Base-by-base conservation (phyloP, 768 basidiomycete species). In the Mycena polygramma region DNA sequence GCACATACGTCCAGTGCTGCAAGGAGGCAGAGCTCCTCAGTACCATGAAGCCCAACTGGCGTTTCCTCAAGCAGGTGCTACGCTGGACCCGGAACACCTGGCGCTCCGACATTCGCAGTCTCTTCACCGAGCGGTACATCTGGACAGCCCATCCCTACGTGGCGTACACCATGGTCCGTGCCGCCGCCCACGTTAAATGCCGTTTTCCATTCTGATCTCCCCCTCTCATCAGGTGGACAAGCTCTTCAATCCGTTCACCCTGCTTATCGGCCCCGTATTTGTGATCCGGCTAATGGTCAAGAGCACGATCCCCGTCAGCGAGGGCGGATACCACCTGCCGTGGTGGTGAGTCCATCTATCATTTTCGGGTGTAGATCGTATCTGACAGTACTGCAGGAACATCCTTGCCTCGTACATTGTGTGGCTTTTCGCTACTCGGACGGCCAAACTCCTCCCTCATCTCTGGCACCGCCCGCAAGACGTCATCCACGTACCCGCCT, bases 11-110 rank as follows among this genome's bases (percentile, higher is more conserved):
- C 39, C 94, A 95, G 78, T 89, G 88, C 78, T 95, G 93, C 84
- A 89, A 88, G 78, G 93, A 94, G 81, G 92, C 91, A 17, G 95
- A 97, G 81, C 83, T 97, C 17, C 83, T 96, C 69, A 93, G 91
- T 78, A 97, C 95, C 60, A 98, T 97, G 96, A 97, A 97, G 81
- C 95, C 95, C 35, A 94, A 97, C 82, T 97, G 95, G 96, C 87
- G 94, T 61, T 97, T 97, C 83, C 82, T 97, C 81, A 96, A 96
- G 83, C 96, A 97, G 79, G 96, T 97, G 15, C 81, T 97, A 62
- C 84, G 96, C 71, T 97, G 95, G 96, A 97, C 95, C 19, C 83
- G 96, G 71, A 97, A 97, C 83, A 97, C 95, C 4, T 97, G 96
- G 95, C 84, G 96, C 60, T 94, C 92, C 2, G 96, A 97, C 85